Base-by-base conservation (phyloP, 768 basidiomycete species). In the Podaxis pistillaris region DNA sequence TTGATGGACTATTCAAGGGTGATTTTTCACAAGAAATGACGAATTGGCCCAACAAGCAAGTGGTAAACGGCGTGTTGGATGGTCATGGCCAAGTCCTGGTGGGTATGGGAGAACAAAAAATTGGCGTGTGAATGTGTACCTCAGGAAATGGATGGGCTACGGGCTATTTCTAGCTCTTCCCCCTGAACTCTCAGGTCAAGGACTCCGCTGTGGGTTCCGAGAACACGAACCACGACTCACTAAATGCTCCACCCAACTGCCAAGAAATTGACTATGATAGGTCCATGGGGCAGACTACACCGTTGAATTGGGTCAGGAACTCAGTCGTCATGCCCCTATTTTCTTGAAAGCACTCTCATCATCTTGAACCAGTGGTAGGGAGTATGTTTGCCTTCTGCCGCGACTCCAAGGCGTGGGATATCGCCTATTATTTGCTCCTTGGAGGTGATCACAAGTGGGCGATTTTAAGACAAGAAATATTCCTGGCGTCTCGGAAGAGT, bases 181-280 rank as follows among this genome's bases (percentile, higher is more conserved):
- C 19, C 38, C 7, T 19, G 15, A 44, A 44, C n/a, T 57, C 56
- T 57, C 56, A 57, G 41, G 40, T 2, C 24, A 38, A 38, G 22
- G 3, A 33, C 9, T 44, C 17, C 56, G 24, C 40, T 50, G 19
- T 49, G 22, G 49, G 49, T 30, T 57, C 56, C 24, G 40, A 40
- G 56, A 57, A 57, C 41, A 44, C 49, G 49, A 50, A 46, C 13
- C 49, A 12, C 22, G 0, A 24, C 58, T 38, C 58, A 50, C 58
- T 59, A 59, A 59, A 59, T 59, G 47, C 58, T 59, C 49, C 58
- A 59, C 58, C 36, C 19, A 9, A 49, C 6, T 19, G 12, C 30
- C 33, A 33, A 36, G 26, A 9, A 38, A 28, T 44, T 50, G 28
- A 51, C 22, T 60, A 38, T 24, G 49, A 37, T 51, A 41, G 15